Evolutionary conservation across 106 monocot genomes (phyloP), one percentile per base, ranked within the genome.

Genomic region (Chionographis japonica): DNA sequence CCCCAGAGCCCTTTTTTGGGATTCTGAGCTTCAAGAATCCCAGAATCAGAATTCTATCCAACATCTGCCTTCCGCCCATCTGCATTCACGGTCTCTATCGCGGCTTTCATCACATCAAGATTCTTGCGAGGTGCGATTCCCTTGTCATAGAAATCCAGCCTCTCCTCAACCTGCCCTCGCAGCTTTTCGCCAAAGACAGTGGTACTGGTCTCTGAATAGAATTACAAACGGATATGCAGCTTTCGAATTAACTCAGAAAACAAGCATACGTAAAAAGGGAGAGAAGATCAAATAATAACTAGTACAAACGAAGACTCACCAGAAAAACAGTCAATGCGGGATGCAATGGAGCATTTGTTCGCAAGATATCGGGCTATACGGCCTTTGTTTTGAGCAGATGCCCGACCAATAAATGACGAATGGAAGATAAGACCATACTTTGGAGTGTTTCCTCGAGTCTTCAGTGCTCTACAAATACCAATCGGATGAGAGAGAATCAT

Each of bases 401-500:
- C 92, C 56, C 95, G 92, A 3, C 92, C 95, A 70, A 97, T 92
- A 66, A 97, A 97, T 55, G 95, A 97, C 65, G 92, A 97, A 56
- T 92, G 91, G 68, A 97, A 97, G 60, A 97, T 97, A 3, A 97
- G 88, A 16, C 95, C 95, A 76, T 97, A 97, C 62, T 97, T 97
- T 12, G 95, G 95, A 16, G 95, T 97, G 51, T 97, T 97, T 58
- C 95, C 95, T 61, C 69, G 64, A 27, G 95, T 92, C 77, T 97
- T 97, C 58, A 97, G 51, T 14, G 95, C 95, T 63, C 94, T 94
- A 54, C n/a, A 63, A 37, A 39, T 58, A 12, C 12, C 27, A 27
- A 27, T 27, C 1, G 27, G 27, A 27, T 27, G 27, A 27, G 27
- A 27, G 27, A 27, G 27, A 27, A 27, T 27, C 27, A 27, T 27